A percentile compares a stretch with the other conserved stretches of the same genome.
Evolutionary conservation across 2,329 filamentous ascomycete species (phyloP).

Genomic region (Zasmidium cellare): DNA sequence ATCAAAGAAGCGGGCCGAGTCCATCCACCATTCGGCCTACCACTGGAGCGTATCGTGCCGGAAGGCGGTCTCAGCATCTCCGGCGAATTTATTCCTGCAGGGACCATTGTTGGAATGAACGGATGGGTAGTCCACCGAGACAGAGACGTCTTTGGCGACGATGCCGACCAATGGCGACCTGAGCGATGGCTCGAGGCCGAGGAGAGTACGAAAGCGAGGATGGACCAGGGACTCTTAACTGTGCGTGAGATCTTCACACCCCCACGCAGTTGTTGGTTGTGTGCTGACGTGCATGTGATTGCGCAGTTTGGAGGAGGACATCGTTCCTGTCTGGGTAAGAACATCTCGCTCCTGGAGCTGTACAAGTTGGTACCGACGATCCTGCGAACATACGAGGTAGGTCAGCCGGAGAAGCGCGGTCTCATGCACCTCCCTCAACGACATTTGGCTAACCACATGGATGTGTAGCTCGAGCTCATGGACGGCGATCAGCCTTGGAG

Average conservation of each 20-base stretch:
- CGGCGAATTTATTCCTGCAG: slow-evolving; percentile 35
- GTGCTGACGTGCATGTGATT: slow-evolving; percentile 3
- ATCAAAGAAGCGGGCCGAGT: slow-evolving; percentile 29
- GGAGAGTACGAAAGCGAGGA: not conserved
- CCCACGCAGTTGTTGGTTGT: too few relatives aligned
- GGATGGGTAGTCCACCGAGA: slow-evolving; percentile 46
- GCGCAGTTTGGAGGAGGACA: slow-evolving; percentile 35
- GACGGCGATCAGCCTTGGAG: too few relatives aligned
- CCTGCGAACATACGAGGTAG: not conserved
- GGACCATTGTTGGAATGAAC: slow-evolving; percentile 46
- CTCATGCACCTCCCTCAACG: too few relatives aligned
- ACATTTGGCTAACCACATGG: too few relatives aligned
- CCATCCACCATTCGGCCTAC: slow-evolving; percentile 25
- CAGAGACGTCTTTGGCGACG: slow-evolving; percentile 37
- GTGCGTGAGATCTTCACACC: slow-evolving; percentile 15
- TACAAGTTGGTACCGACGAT: slow-evolving; percentile 1
- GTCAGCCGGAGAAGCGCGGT: too few relatives aligned
- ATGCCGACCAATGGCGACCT: slow-evolving; percentile 39
- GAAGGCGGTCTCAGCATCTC: slow-evolving; percentile 18
- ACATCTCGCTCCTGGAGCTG: slow-evolving; percentile 20
- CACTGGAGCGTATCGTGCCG: slow-evolving; percentile 25
- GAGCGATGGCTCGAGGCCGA: slow-evolving; percentile 47
- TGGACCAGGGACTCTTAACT: slow-evolving; percentile 2
- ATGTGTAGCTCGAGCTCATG: too few relatives aligned
- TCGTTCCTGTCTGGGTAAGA: slow-evolving; percentile 32